Evolutionary conservation across 2,329 filamentous ascomycete genomes (phyloP).

Genomic region (Xylariaceae sp.): DNA sequence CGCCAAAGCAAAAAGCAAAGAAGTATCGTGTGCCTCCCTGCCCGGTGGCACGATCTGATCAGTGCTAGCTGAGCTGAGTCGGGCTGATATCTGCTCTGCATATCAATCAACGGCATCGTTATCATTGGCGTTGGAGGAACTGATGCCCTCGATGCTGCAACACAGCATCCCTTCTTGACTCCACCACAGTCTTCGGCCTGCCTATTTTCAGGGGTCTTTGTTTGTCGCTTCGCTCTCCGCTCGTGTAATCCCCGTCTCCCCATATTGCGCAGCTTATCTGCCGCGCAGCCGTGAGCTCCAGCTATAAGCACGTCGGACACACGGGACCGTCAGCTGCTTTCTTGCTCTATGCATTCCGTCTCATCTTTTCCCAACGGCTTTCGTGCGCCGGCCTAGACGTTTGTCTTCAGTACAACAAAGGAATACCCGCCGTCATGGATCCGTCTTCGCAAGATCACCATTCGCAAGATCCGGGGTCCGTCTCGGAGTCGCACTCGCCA

Average conservation of each 20-base stretch:
- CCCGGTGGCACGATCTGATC: not conserved
- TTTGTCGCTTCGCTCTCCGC: slow-evolving; percentile 8
- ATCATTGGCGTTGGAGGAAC: slow-evolving; percentile 9
- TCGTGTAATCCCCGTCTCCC: not conserved
- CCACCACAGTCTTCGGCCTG: not conserved
- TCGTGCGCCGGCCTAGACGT: slow-evolving; percentile 18
- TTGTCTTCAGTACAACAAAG: slow-evolving; percentile 16
- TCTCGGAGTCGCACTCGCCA: slow-evolving; percentile 42
- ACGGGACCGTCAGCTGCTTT: not conserved
- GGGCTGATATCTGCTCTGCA: slow-evolving; percentile 7
- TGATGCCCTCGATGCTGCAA: not conserved
- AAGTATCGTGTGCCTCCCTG: not conserved
- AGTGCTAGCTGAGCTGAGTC: not conserved
- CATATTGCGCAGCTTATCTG: not conserved
- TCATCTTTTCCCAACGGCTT: slow-evolving; percentile 10
- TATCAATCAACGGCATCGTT: slow-evolving; percentile 7
- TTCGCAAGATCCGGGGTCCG: slow-evolving; percentile 35
- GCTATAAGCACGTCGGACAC: not conserved
- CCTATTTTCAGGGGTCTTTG: slow-evolving; percentile 1
- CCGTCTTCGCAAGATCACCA: slow-evolving; percentile 46
- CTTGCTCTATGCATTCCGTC: slow-evolving; percentile 16
- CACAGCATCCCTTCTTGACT: not conserved
- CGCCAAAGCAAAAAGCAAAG: not conserved
- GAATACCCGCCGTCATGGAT: slow-evolving; percentile 41
- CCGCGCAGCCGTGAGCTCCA: not conserved